These are phyloP conservation scores for Dactylella cylindrospora DNA, from an alignment of 2,329 filamentous ascomycete species.

Conservation along the genomic window DNA sequence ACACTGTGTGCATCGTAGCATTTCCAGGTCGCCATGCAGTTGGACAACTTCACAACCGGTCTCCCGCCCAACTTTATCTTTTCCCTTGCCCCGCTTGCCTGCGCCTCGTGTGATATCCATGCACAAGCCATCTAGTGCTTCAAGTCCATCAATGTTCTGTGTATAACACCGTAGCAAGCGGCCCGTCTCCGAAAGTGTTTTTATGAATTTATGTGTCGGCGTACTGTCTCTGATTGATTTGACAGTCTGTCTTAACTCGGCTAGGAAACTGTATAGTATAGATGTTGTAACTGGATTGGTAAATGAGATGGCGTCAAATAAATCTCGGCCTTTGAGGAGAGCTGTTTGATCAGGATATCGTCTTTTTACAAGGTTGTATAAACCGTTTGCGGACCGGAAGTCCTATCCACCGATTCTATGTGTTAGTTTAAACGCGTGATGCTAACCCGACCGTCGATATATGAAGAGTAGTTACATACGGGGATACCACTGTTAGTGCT, in stretches of 20 bases:
- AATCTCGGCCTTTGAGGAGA: constrained; percentile 67
- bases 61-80: constrained; percentile 43
- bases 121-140: constrained; percentile 68
- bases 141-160: constrained; percentile 73
- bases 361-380: constrained; percentile 71
- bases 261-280: constrained; percentile 72
- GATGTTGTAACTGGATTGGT: constrained; percentile 67
- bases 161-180: constrained; percentile 72
- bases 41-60: constrained; percentile 58
- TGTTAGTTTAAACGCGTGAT: constrained; percentile 45
- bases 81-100: constrained; percentile 57
- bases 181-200: constrained; percentile 65
- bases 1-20: constrained; percentile 61
- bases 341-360: constrained; percentile 48
- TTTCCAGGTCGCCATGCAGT: constrained; percentile 68
- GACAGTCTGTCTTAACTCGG: constrained; percentile 66
- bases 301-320: constrained; percentile 73
- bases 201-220: constrained; percentile 68
- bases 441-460: neutral
- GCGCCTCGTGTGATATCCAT: constrained; percentile 65
- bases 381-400: constrained; percentile 70
- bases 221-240: constrained; percentile 63
- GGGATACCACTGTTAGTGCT: constrained; percentile 76
- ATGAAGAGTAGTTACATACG: constrained; percentile 55
- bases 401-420: constrained; percentile 56